phyloP scores from a whole-genome alignment of 2,329 filamentous ascomycete species.

The Cadophora gregata region DNA sequence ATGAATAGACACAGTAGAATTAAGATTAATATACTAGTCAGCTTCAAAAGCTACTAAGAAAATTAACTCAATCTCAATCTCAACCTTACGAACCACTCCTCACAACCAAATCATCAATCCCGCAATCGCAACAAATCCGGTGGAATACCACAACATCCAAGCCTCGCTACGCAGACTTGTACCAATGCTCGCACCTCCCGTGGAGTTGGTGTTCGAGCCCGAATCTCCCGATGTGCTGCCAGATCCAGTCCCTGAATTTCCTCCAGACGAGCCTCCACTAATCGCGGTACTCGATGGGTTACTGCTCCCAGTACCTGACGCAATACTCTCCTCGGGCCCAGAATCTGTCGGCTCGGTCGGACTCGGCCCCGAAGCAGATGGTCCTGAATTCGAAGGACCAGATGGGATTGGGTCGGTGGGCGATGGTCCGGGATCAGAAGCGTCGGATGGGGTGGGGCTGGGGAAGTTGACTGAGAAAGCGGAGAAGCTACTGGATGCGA shows the following conservation, averaged over 20 bases:
- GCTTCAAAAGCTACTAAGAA: not conserved
- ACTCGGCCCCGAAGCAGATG: not conserved
- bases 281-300: not conserved
- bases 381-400: not conserved
- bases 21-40: not conserved
- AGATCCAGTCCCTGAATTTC: not conserved
- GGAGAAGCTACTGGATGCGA: not conserved
- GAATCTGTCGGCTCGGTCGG: not conserved
- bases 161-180: not conserved
- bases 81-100: no score
- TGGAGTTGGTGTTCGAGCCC: not conserved
- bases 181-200: not conserved
- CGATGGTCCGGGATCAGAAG: not conserved
- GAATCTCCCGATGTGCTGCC: not conserved
- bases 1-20: not conserved
- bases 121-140: not conserved
- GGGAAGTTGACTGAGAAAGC: not conserved
- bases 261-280: not conserved
- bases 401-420: not conserved
- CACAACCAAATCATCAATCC: slow-evolving; percentile 1
- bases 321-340: not conserved
- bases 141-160: not conserved
- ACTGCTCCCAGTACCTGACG: not conserved
- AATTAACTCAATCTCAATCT: not conserved
- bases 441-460: not conserved